Conservation (phyloP, 108 stramenopile species). For the Cyclotella cryptica region DNA sequence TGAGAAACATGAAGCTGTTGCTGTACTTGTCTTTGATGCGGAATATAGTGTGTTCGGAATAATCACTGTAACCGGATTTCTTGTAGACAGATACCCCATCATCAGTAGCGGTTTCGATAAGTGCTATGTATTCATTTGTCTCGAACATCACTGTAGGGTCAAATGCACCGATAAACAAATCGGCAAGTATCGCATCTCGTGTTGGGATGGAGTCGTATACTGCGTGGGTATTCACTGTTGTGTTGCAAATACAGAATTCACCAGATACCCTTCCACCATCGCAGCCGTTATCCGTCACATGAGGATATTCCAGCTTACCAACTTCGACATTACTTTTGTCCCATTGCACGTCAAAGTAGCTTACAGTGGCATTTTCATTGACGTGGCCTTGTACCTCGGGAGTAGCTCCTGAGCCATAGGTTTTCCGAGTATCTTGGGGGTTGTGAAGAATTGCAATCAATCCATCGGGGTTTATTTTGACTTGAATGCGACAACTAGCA, state of each 20-base stretch:
- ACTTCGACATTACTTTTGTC: too few relatives aligned
- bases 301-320: too few relatives aligned
- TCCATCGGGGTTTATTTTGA: conserved; percentile 60
- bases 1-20: conserved; percentile 32
- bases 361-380: conserved; percentile 20
- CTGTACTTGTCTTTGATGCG: conserved; percentile 15
- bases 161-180: conserved; percentile 39
- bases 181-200: conserved; percentile 26
- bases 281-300: neutral
- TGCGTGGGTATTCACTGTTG: conserved; percentile 27
- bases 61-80: neutral
- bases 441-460: conserved; percentile 61
- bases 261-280: conserved; percentile 32
- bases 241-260: conserved; percentile 48
- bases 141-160: conserved; percentile 13
- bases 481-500: conserved; percentile 47
- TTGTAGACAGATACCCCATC: conserved; percentile 34
- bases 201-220: conserved; percentile 36
- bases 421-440: conserved; percentile 7
- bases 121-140: conserved; percentile 1
- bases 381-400: conserved; percentile 27
- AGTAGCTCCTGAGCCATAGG: neutral
- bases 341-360: conserved; percentile 13
- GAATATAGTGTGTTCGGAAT: conserved; percentile 37
- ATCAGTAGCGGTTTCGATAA: neutral